Evolutionary conservation across 2,329 filamentous ascomycete genomes (phyloP).

Genomic region (Dactylellina parvicollis): DNA sequence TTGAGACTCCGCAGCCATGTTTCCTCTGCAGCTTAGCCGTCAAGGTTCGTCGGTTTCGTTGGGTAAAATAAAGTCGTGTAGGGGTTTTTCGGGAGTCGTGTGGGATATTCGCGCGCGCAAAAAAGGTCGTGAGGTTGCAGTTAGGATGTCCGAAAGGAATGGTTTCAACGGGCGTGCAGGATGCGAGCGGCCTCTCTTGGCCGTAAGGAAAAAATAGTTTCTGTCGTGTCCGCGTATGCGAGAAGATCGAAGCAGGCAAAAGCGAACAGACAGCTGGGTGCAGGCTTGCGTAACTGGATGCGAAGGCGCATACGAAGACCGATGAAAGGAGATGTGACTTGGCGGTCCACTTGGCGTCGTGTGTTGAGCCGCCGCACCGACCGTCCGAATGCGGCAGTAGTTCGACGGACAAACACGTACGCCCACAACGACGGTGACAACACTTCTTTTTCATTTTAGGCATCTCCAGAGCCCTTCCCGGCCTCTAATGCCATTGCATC

Average conservation of each 20-base stretch:
- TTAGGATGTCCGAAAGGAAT: neutral
- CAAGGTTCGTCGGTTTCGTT: constrained; percentile 24
- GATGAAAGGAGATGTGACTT: constrained; percentile 31
- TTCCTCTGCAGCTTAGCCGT: constrained; percentile 54
- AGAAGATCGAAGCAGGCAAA: constrained; percentile 21
- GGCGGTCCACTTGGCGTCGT: neutral
- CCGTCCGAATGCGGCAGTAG: constrained; percentile 16
- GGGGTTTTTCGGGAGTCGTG: constrained; percentile 33
- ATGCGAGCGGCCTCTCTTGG: no score
- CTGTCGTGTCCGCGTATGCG: constrained; percentile 32
- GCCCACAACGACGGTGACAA: constrained; percentile 28
- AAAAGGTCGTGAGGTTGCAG: no score
- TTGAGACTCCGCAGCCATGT: constrained; percentile 80
- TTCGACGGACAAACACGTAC: constrained; percentile 9
- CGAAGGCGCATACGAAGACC: constrained; percentile 40
- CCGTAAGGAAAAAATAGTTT: no score
- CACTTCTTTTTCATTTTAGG: constrained; percentile 38
- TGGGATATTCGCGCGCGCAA: constrained; percentile 26
- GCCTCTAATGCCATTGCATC: constrained; percentile 27
- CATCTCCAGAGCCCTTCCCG: constrained; percentile 44
- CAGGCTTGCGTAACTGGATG: constrained; percentile 51
- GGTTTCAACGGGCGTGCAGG: no score
- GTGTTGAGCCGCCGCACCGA: constrained; percentile 32
- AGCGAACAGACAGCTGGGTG: constrained; percentile 2
- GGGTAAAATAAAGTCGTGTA: constrained; percentile 1